Base-by-base conservation (phyloP, 371 early-diverging fungal genomes). In the Mortierella sp. region DNA sequence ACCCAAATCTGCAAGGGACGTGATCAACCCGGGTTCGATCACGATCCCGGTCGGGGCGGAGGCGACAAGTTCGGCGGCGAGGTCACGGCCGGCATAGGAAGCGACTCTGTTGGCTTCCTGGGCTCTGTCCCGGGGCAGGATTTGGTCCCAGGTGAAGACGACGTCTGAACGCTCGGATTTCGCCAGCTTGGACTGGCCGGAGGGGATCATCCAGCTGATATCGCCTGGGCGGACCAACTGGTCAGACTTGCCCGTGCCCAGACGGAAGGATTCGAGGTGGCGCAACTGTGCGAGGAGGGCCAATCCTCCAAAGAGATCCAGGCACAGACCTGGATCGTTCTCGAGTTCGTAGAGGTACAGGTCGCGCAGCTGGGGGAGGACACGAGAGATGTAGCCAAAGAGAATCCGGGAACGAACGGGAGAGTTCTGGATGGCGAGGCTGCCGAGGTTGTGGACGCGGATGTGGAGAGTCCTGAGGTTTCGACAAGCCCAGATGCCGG, bases 371-470 rank as follows among this genome's bases (percentile, higher is more conserved):
- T 31, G 5, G 34, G 55, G 55, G 4, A 55, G 26, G 34, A 55
- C 55, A 55, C 34, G 55, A 19, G 55, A 55, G 26, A 55, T 55
- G 31, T 53, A 53, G 29, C 53, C 53, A n/a, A n/a, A 53, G 29
- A 53, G 53, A 5, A 53, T 53, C 7, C 53, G 29, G 14, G 55
- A 55, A 16, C 55, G 55, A 31, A 55, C 55, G 14, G 55, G 55
- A 2, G 55, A 55, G 34, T 55, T 31, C 31, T 55, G 55, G 55
- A 55, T 55, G 26, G 34, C 55, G 5, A 31, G 26, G 55, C 55
- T 55, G 55, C 55, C 55, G 16, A 55, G 31, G 34, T 55, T 55
- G 31, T 55, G 55, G 29, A 55, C 55, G 19, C 55, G 55, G 19
- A 55, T 55, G 55, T 55, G 55, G 7, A 55, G 55, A 31, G 55